A percentile compares a stretch with the other conserved stretches of the same genome.
These are phyloP conservation scores for Macrophomina phaseolina DNA, from an alignment of 2,329 filamentous ascomycete genomes.

Conservation along the genomic window DNA sequence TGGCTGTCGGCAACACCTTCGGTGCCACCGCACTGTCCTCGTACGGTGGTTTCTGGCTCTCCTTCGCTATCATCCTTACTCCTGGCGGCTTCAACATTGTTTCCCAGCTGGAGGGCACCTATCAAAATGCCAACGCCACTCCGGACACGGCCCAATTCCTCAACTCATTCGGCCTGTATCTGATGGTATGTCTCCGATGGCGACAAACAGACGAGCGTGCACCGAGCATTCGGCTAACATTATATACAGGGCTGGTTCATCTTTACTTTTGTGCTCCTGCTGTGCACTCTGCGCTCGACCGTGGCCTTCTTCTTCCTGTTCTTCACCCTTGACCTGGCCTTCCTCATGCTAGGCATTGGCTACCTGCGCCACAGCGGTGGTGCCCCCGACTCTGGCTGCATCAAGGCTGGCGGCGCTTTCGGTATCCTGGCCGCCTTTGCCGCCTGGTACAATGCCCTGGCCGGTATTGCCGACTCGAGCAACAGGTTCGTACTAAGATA, in stretches of 20 bases:
- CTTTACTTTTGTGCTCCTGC: conserved; percentile 61
- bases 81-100: conserved; percentile 55
- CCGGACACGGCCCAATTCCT: conserved; percentile 58
- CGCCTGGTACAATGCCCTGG: conserved; percentile 62
- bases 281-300: conserved; percentile 64
- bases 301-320: conserved; percentile 64
- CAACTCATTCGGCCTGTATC: conserved; percentile 62
- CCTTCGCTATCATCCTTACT: conserved; percentile 59
- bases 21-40: conserved; percentile 62
- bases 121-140: conserved; percentile 38
- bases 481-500: conserved; percentile 48
- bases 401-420: conserved; percentile 60
- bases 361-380: conserved; percentile 54
- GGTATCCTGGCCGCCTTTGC: conserved; percentile 59
- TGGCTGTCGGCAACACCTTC: conserved; percentile 61
- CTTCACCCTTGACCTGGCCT: conserved; percentile 63
- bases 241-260: conserved; percentile 62
- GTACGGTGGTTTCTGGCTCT: conserved; percentile 64
- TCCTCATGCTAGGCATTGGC: conserved; percentile 62
- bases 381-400: conserved; percentile 51
- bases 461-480: conserved; percentile 60
- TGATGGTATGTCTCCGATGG: conserved; percentile 50
- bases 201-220: not conserved
- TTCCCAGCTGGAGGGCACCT: conserved; percentile 44
- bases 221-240: conserved; percentile 34